Base-by-base conservation (phyloP, 2,329 filamentous ascomycete genomes). In the Arthrobotrys iridis region DNA sequence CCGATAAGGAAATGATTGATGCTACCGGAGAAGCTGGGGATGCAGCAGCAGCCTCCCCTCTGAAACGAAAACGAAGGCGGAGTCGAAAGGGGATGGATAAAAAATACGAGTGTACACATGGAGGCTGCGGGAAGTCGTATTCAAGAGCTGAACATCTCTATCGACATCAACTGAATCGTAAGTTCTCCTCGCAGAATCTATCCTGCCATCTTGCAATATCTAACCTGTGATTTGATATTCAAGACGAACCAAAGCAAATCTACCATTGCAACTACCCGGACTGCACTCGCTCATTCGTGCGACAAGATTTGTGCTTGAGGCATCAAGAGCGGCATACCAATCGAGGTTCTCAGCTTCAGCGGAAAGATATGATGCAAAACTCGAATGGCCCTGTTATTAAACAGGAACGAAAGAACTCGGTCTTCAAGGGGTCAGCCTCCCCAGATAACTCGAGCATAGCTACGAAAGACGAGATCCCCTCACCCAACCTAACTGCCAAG, bases 121-220 rank as follows among this genome's bases (percentile, higher is more conserved):
- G 92, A 77, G 92, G 91, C 40, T 99, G 95, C 80, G 93, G 93
- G 41, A 99, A 97, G 85, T 96, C 91, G 81, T 99, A 99, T 82
- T 97, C 94, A 24, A 88, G 95, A 81, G 94, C 95, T 6, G 95
- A 98, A 83, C 95, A 99, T 84, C 85, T 99, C 84, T 97, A 97
- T 83, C 89, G 95, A 48, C 94, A 98, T 83, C 93, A 98, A 83
- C 84, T 98, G 78, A 99, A 99, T 81, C 95, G 88, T 90, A 85
- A 81, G 88, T 58, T 60, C 30, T 84, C 74, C 85, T 18, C 11
- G 15, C 18, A 6, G 45, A 45, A n/a, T 15, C 13, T 5, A 15
- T 6, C 5, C 13, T 15, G 6, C 4, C 58, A 15, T 8, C 4
- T 33, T 15, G 10, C 40, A 22, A 28, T 4, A 18, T 22, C 30